Base-by-base conservation (phyloP, 2,329 filamentous ascomycete species). In the Uncinocarpus reesii region DNA sequence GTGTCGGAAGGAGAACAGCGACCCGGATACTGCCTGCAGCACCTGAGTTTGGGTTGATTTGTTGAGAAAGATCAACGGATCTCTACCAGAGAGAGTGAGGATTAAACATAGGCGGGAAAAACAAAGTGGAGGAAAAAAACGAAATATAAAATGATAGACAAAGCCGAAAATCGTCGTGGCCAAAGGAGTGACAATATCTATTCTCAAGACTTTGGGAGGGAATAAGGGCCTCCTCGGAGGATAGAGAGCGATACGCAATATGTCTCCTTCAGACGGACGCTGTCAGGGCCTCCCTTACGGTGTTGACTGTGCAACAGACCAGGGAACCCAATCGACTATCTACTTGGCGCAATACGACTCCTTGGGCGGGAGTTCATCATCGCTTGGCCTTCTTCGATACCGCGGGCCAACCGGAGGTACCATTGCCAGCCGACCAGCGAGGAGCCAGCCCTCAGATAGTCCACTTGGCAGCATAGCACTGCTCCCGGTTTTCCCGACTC, bases 11-110 rank as follows among this genome's bases (percentile, higher is more conserved):
- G 34, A 48, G 47, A 16, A 11, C 2, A 18, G 28, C 11, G 42
- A 42, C 28, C 20, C 32, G 36, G 26, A 44, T 43, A 37, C 42
- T 51, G 38, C 47, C 46, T 43, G 47, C 52, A 47, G 49, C 47
- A 47, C 44, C 35, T 21, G 26, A 42, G 35, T n/a, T 15, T 18
- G 28, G 34, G 24, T 20, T 41, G 26, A n/a, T 15, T 34, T n/a
- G 8, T 13, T 23, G 6, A 8, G 18, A 41, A 21, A 40, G 15
- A 7, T 23, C 10, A 13, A 35, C 4, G 13, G 15, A 11, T 47
- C 36, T 47, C 45, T 47, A 41, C 45, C 45, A 41, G 45, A 47
- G 45, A 47, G 45, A 41, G 34, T 7, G 8, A 24, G 18, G 3
- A 40, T 40, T 40, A 11, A n/a, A n/a, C n/a, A n/a, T n/a, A n/a